Base-by-base conservation (phyloP, 345 rosid genomes). In the Gossypium sturtianum region DNA sequence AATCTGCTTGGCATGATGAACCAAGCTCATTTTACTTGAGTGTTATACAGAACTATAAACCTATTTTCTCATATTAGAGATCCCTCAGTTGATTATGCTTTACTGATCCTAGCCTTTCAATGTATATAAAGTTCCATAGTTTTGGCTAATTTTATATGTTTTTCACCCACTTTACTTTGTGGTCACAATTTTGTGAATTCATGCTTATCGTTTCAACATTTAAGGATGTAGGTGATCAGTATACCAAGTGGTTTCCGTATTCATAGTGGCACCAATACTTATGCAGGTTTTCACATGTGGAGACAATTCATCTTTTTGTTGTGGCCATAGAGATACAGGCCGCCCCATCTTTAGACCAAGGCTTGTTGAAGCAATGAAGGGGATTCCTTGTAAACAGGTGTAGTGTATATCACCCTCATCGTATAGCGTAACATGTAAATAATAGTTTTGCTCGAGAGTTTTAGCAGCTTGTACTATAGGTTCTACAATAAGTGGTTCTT, bases 241-340 rank as follows among this genome's bases (percentile, higher is more conserved):
- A 13, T 48, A 49, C 16, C 20, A 45, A 23, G 49, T 76, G 73
- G 53, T 53, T 68, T 29, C 66, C 45, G 17, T 60, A 15, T 11
- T 52, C 61, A 41, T 52, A 13, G 34, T 66, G 47, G 51, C 27
- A 13, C 75, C 73, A 58, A 70, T 41, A 44, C 43, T 72, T 45
- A 47, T 80, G 57, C 84, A 94, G 98, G 97, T 94, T 84, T 90
- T 88, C 79, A 92, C 98, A 53, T 92, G 98, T 69, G 98, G 98
- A 70, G 94, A 91, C 81, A 94, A 94, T 80, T 94, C 98, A 53
- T 91, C 98, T 34, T 89, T 82, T 75, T 92, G 94, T 66, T 94
- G 95, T 79, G 97, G 98, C 57, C 95, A 91, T 69, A 80, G 79
- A 78, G 93, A 91, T 76, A 89, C 88, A 27, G 83, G 77, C 79